Base-by-base conservation (phyloP, 371 early-diverging fungal species). In the Actinomortierella wolfii region DNA sequence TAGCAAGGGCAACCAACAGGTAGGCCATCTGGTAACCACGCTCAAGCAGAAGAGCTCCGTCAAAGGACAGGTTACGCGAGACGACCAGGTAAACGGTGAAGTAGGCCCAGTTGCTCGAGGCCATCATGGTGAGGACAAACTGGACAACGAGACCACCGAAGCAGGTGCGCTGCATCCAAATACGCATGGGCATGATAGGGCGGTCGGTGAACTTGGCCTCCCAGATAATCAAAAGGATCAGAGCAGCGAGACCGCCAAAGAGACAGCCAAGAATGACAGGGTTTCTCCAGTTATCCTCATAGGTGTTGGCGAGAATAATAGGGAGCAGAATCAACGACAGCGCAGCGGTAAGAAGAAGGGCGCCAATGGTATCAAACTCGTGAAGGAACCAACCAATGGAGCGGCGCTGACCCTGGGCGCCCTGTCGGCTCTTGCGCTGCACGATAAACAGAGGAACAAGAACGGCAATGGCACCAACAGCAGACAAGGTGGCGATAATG, bases 141-240 rank as follows among this genome's bases (percentile, higher is more conserved):
- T 54, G 47, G 25, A 75, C 76, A 54, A 79, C 34, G 18, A 83
- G 68, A 51, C 80, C 84, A 45, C 71, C 76, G 25, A 83, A 79
- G 15, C 76, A 73, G 7, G 82, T 82, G 40, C 65, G 59, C 43
- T 71, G 77, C 7, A 62, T 46, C 82, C 84, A 83, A 50, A 71
- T 77, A 9, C 61, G 61, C 46, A 80, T 58, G 21, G 84, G 78
- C 62, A 83, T 75, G 13, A 83, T 64, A 14, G 82, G 82, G n/a
- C 65, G 68, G 49, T 59, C 42, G 2, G 84, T 79, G 49, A 54
- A 57, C 49, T 77, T 79, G 54, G 49, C 28, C 60, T 83, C 84
- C 75, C 80, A 83, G 42, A 70, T 20, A 18, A 47, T 53, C 52
- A 83, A 71, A 3, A 80, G 56, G 21, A 57, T 48, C 44, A 63